phyloP scores from a whole-genome alignment of 148 eudicot species.

The Nepenthes mirabilis region DNA sequence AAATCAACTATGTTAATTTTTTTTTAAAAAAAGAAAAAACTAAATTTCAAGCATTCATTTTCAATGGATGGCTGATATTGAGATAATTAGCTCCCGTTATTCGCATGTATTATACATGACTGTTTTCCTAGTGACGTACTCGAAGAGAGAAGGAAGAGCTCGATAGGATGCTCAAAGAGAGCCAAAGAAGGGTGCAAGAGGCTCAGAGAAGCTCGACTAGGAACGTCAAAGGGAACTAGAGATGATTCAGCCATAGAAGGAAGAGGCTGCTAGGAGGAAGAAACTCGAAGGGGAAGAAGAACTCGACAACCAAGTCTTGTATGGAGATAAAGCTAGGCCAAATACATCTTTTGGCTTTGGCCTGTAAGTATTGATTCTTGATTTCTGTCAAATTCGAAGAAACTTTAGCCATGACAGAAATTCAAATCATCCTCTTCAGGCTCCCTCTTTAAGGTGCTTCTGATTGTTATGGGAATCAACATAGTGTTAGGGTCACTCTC shows the following conservation, averaged over 20 bases:
- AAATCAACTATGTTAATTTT: too few species aligned
- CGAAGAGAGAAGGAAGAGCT: slow-evolving; percentile 92
- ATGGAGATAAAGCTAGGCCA: slow-evolving; percentile 27
- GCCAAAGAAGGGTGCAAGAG: slow-evolving; percentile 80
- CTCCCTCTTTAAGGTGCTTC: too few species aligned
- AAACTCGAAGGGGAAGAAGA: slow-evolving; percentile 84
- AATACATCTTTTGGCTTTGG: slow-evolving; percentile 25
- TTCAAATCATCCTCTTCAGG: too few species aligned
- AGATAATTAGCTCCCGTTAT: too few species aligned
- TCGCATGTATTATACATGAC: too few species aligned
- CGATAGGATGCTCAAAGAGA: slow-evolving; percentile 97
- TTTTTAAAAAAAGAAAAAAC: too few species aligned
- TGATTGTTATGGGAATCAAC: too few species aligned
- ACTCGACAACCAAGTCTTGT: slow-evolving; percentile 37
- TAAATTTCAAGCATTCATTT: too few species aligned
- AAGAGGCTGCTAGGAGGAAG: slow-evolving; percentile 88
- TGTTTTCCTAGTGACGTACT: slow-evolving; percentile 53
- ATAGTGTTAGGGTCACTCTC: too few species aligned
- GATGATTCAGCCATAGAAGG: slow-evolving; percentile 84
- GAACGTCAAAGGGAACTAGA: slow-evolving; percentile 76
- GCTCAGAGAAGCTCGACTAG: slow-evolving; percentile 83
- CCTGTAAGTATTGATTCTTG: slow-evolving; percentile 10
- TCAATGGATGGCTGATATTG: too few species aligned
- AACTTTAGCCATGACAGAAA: too few species aligned
- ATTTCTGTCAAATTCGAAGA: too few species aligned